Percentiles rank a stretch among this genome's conserved stretches.
phyloP scores from a whole-genome alignment of 768 basidiomycete species.

The Calocybe gangraenosa region DNA sequence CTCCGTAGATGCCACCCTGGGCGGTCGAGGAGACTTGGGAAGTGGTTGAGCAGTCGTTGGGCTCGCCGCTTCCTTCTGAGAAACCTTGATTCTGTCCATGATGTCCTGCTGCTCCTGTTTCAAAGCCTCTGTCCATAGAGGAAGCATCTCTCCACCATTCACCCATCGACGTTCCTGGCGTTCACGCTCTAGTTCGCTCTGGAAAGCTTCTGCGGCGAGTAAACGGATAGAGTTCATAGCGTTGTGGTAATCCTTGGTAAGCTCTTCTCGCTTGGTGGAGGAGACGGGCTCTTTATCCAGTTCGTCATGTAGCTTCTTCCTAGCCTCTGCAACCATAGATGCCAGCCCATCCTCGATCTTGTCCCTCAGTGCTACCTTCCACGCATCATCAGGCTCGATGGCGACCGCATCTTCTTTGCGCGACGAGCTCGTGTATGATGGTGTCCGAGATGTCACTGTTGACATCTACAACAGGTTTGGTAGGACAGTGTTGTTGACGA shows the following conservation, averaged over 20 bases:
- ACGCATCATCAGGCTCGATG: slow-evolving; percentile 50
- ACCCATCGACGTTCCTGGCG: slow-evolving; percentile 48
- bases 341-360: slow-evolving; percentile 46
- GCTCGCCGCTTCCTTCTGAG: slow-evolving; percentile 10
- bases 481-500: slow-evolving; percentile 2
- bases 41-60: slow-evolving; percentile 4
- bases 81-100: slow-evolving; percentile 38
- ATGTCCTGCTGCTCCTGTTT: slow-evolving; percentile 38
- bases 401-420: slow-evolving; percentile 26
- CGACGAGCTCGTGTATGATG: slow-evolving; percentile 19
- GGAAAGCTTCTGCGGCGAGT: slow-evolving; percentile 44
- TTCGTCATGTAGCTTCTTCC: slow-evolving; percentile 50
- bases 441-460: slow-evolving; percentile 24
- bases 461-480: slow-evolving; percentile 29
- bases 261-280: slow-evolving; percentile 25
- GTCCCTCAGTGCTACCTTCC: slow-evolving; percentile 42
- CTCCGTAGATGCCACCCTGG: neutral
- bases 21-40: too few species aligned
- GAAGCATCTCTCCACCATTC: slow-evolving; percentile 28
- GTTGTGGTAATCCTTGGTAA: slow-evolving; percentile 33
- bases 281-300: slow-evolving; percentile 39
- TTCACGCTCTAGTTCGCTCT: slow-evolving; percentile 40
- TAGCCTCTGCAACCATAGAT: slow-evolving; percentile 55
- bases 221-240: slow-evolving; percentile 40
- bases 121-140: slow-evolving; percentile 25